These are phyloP conservation scores for Apiotrichum mycotoxinovorans DNA, from an alignment of 1,284 basidiomycete genomes.

Conservation along the genomic window DNA sequence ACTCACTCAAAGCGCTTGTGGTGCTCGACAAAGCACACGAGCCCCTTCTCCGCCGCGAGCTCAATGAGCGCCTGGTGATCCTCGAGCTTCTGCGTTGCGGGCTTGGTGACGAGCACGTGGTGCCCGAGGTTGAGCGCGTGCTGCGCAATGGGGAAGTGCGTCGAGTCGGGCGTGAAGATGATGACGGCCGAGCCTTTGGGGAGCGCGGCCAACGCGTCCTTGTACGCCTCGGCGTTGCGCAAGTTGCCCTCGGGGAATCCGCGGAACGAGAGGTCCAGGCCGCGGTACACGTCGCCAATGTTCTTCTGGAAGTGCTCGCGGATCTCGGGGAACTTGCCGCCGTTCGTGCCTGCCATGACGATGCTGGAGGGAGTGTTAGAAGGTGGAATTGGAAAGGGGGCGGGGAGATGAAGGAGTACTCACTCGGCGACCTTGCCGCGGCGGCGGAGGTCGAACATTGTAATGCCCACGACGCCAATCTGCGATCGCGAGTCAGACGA, in stretches of 20 bases:
- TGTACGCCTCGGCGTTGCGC: slow-evolving; percentile 78
- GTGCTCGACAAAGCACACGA: slow-evolving; percentile 88
- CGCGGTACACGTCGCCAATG: slow-evolving; percentile 71
- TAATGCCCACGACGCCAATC: slow-evolving; percentile 79
- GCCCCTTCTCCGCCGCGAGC: slow-evolving; percentile 68
- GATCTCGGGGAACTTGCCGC: slow-evolving; percentile 68
- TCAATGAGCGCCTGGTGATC: slow-evolving; percentile 75
- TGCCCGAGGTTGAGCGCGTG: slow-evolving; percentile 78
- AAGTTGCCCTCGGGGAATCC: slow-evolving; percentile 69
- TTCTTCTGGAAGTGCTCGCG: slow-evolving; percentile 76
- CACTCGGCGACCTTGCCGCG: slow-evolving; percentile 66
- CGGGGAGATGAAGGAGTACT: slow-evolving; percentile 7
- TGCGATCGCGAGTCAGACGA: slow-evolving; percentile 4
- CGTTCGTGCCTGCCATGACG: slow-evolving; percentile 50
- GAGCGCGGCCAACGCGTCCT: slow-evolving; percentile 74
- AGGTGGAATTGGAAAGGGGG: too few relatives aligned
- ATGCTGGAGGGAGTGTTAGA: slow-evolving; percentile 27
- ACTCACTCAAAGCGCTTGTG: slow-evolving; percentile 63
- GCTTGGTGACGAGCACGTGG: slow-evolving; percentile 89
- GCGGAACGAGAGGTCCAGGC: slow-evolving; percentile 74
- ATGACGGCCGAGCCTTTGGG: slow-evolving; percentile 80
- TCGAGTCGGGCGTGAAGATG: slow-evolving; percentile 56
- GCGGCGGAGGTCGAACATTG: slow-evolving; percentile 82
- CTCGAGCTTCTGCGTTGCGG: slow-evolving; percentile 77
- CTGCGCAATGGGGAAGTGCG: slow-evolving; percentile 78